Evolutionary conservation across 2,329 filamentous ascomycete species (phyloP).

Genomic region (Exophiala lecanii-corni): DNA sequence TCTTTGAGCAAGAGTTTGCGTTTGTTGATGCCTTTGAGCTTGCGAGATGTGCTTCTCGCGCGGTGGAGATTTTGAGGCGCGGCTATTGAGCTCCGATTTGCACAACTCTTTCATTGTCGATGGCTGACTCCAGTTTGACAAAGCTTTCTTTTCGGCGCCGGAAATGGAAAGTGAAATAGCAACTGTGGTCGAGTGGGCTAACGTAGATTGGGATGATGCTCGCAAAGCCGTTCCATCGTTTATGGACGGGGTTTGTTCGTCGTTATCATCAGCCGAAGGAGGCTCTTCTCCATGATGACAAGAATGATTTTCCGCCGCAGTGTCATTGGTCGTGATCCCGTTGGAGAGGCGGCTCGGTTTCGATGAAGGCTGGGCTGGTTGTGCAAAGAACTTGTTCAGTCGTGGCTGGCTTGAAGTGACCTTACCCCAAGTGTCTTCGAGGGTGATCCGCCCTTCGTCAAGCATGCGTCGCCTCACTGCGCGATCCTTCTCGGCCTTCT

Average conservation of each 20-base stretch:
- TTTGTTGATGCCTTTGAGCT: not conserved
- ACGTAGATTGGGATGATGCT: not conserved
- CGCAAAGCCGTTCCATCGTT: not conserved
- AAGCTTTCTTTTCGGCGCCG: not conserved
- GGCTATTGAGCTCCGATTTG: slow-evolving; percentile 7
- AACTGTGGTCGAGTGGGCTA: not conserved
- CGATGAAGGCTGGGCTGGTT: not conserved
- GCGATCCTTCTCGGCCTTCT: slow-evolving; percentile 23
- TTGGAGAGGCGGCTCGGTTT: not conserved
- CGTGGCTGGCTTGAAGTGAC: slow-evolving; percentile 24
- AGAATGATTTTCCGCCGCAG: not conserved
- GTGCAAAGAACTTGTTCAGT: slow-evolving; percentile 24
- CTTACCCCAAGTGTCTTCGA: slow-evolving; percentile 27
- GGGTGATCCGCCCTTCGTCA: slow-evolving; percentile 22
- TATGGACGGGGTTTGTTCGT: not conserved
- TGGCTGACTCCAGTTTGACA: not conserved
- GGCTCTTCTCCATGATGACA: not conserved
- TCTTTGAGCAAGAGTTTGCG: too few species aligned
- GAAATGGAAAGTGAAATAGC: not conserved
- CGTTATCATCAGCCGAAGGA: not conserved
- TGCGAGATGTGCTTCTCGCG: not conserved
- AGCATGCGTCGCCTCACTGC: slow-evolving; percentile 20
- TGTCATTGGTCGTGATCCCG: not conserved
- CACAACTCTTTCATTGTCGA: slow-evolving; percentile 6
- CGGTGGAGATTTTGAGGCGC: too few species aligned